Conservation (phyloP, 192 early-diverging fungal species). For the Linnemannia hyalina region DNA sequence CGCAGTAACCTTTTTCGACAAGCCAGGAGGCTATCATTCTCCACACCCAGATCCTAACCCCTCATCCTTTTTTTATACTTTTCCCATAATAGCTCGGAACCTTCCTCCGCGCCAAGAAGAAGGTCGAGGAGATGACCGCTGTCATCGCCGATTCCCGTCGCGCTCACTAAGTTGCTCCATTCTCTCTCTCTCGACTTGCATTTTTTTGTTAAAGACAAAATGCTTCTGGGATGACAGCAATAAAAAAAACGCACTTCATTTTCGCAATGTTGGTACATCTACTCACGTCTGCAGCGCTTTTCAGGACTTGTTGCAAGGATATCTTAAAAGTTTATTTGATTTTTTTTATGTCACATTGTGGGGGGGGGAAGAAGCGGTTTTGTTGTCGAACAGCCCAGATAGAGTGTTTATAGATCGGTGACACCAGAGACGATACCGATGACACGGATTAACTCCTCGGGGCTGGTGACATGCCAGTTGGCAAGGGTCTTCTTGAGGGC, state of each 20-base stretch:
- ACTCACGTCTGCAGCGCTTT: too few relatives aligned
- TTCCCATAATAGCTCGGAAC: slow-evolving; percentile 83
- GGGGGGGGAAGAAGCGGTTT: too few relatives aligned
- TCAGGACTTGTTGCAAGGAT: too few relatives aligned
- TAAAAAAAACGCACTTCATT: slow-evolving; percentile 20
- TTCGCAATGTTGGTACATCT: slow-evolving; percentile 27
- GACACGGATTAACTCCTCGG: slow-evolving; percentile 73
- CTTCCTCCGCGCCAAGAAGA: slow-evolving; percentile 95
- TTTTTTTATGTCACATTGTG: not conserved
- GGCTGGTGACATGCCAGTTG: slow-evolving; percentile 82
- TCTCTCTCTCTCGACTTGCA: slow-evolving; percentile 1
- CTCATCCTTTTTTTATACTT: not conserved
- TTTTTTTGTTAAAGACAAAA: not conserved
- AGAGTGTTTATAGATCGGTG: slow-evolving; percentile 19
- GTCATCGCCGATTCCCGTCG: slow-evolving; percentile 96
- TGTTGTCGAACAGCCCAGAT: not conserved
- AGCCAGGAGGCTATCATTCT: too few relatives aligned
- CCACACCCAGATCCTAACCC: not conserved
- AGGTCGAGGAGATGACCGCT: slow-evolving; percentile 96
- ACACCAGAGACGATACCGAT: slow-evolving; percentile 43
- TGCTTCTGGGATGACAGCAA: slow-evolving; percentile 21
- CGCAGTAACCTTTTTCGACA: too few relatives aligned
- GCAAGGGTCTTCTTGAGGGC: slow-evolving; percentile 91
- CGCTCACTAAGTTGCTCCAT: slow-evolving; percentile 46
- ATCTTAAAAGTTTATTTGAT: not conserved